Conservation (phyloP, 2,329 filamentous ascomycete genomes). For the Geoglossum cookeanum region DNA sequence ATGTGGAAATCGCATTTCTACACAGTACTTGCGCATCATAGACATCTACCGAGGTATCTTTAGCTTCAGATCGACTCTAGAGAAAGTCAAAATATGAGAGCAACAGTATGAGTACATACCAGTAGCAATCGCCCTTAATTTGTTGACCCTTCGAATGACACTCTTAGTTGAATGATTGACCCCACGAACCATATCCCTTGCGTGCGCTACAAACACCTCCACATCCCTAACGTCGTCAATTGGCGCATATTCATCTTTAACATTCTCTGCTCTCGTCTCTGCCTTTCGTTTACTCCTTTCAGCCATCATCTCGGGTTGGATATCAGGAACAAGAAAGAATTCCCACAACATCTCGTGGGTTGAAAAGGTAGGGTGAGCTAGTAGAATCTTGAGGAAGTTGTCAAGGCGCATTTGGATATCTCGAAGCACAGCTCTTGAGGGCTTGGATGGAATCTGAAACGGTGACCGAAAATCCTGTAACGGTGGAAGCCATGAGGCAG, state of each 20-base stretch:
- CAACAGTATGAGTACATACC: conserved; percentile 26
- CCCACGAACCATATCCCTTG: conserved; percentile 70
- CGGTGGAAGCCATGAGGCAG: conserved; percentile 82
- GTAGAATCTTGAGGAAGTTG: conserved; percentile 68
- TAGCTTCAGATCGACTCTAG: conserved; percentile 15
- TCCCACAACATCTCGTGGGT: conserved; percentile 98
- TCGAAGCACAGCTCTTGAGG: conserved; percentile 67
- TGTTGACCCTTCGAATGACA: conserved; percentile 61
- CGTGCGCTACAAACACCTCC: conserved; percentile 81
- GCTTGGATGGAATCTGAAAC: conserved; percentile 83
- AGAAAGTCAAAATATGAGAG: conserved; percentile 16
- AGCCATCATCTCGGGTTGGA: conserved; percentile 77
- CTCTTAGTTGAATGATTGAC: conserved; percentile 70
- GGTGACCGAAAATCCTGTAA: conserved; percentile 63
- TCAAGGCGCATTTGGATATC: conserved; percentile 78
- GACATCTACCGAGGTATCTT: conserved; percentile 35
- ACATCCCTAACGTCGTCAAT: conserved; percentile 71
- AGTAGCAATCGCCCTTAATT: conserved; percentile 42
- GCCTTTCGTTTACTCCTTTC: conserved; percentile 77
- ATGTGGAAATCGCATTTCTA: conserved; percentile 31
- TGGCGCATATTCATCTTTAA: conserved; percentile 76
- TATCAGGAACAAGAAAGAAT: conserved; percentile 90
- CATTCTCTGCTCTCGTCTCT: conserved; percentile 60
- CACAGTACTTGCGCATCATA: conserved; percentile 42
- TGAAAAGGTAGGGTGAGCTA: conserved; percentile 78